phyloP scores from a whole-genome alignment of 2,329 filamentous ascomycete species.

The Aureobasidium sp. region DNA sequence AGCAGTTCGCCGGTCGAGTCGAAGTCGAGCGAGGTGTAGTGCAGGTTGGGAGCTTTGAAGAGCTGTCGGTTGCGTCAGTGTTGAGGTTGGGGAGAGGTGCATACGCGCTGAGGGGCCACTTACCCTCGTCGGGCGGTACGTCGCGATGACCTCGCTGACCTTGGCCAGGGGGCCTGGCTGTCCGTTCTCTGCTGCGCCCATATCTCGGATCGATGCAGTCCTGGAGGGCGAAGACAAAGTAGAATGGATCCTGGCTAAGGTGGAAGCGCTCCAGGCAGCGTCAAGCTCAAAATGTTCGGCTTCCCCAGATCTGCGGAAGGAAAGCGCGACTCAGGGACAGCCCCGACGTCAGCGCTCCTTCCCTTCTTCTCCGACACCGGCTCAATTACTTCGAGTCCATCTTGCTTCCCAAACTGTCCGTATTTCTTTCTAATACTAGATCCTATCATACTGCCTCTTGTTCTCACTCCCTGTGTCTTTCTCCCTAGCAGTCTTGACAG shows the following conservation, averaged over 20 bases:
- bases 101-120: conserved; percentile 19
- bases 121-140: conserved; percentile 76
- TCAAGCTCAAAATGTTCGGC: conserved; percentile 2
- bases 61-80: conserved; percentile 25
- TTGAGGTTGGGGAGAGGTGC: conserved; percentile 11
- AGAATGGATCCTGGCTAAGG: not conserved
- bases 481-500: not conserved
- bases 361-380: conserved; percentile 1
- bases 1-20: conserved; percentile 90
- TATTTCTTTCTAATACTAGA: not conserved
- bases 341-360: not conserved
- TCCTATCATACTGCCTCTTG: not conserved
- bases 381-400: not conserved
- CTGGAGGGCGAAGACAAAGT: not conserved
- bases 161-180: conserved; percentile 41
- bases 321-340: not conserved
- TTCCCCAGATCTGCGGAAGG: conserved; percentile 4
- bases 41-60: conserved; percentile 39
- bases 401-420: not conserved
- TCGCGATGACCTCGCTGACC: conserved; percentile 69
- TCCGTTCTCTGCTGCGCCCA: conserved; percentile 11
- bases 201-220: not conserved
- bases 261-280: not conserved
- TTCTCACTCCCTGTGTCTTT: not conserved
- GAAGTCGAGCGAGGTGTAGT: conserved; percentile 86